Evolutionary conservation across 225 moss, liverwort and hornwort species (phyloP), one percentile per base, ranked within the genome.

Genomic region (Marchantia paleacea): DNA sequence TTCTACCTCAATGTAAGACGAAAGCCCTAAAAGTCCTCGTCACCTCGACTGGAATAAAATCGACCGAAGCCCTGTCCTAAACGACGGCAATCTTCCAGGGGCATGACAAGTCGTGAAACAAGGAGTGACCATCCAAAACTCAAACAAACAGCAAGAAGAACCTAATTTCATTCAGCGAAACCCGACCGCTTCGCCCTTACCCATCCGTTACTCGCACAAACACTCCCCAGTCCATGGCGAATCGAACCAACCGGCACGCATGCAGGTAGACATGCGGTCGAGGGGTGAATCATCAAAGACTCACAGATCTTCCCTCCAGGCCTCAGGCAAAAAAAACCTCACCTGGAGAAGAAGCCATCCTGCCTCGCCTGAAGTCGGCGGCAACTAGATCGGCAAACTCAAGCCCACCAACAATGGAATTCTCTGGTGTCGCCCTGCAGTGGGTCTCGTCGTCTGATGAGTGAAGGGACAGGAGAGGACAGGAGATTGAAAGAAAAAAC

Each of bases 341-440:
- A 78, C 78, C 78, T 78, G 78, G 25, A 78, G 78, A 65, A 19
- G 78, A 78, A 65, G 78, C 65, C 78, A 78, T 78, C 66, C 47
- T 78, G 64, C 78, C 78, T 78, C 78, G n/a, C 78, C 78, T 67
- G 31, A 18, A 65, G 25, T 66, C 65, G 52, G 52, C 78, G 78
- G 77, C 61, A 49, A 65, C 65, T 64, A 78, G 78, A 78, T 78
- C 78, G 65, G 78, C 52, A 51, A 78, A 64, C 78, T 65, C 78
- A 22, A 53, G 8, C 60, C 73, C 73, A n/a, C 1, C 29, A 55
- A 31, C n/a, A 52, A 39, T 52, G 12, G n/a, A 74, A n/a, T 73
- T 19, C 13, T 53, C 16, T 74, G 22, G 52, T 0, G 16, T 25
- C 52, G 25, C 47, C 51, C 68, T 31, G 31, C 62, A 28, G 30